Evolutionary conservation across 2,329 filamentous ascomycete genomes (phyloP), one percentile per base, ranked within the genome.

Genomic region (Endothia cerciana): DNA sequence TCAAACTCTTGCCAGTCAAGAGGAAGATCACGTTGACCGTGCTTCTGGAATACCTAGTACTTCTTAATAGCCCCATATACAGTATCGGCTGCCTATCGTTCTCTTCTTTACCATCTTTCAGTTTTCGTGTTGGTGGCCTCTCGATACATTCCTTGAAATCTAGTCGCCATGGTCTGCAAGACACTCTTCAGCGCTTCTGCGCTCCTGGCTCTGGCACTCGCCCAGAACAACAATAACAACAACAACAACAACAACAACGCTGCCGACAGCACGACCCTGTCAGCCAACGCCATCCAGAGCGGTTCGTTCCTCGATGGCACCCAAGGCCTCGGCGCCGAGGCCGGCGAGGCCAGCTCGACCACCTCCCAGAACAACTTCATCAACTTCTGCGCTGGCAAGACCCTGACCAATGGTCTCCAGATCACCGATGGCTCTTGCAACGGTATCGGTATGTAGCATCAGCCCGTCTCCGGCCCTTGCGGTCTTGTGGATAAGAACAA

Each of bases 381-480:
- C 82, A 88, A 88, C 80, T 86, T 87, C 74, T 88, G 86, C 72
- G 68, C 75, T 4, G 85, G 83, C 55, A 71, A 82, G 73, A 83
- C 78, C 0, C 74, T 87, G 55, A 90, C 87, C 69, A 87, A 90
- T 71, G 87, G 87, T 72, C 76, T 83, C 38, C 87, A 90, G 74
- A 79, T 83, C 62, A 79, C 78, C 65, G 75, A 71, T 4, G 88
- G 88, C 30, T 90, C 87, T 51, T 91, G 88, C 77, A 91, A 90
- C 74, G 84, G 85, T 73, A 83, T 88, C 69, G 77, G 84, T 85
- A 80, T 75, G 83, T 80, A n/a, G 6, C 56, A 22, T 22, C 30
- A 22, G 8, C 28, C 51, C 40, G n/a, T 33, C 49, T 22, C 28
- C 19, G 17, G 30, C 40, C 28, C 4, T 43, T 19, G 11, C 15